phyloP scores from a whole-genome alignment of 495 filamentous ascomycete species.

The Penicillium silybi region DNA sequence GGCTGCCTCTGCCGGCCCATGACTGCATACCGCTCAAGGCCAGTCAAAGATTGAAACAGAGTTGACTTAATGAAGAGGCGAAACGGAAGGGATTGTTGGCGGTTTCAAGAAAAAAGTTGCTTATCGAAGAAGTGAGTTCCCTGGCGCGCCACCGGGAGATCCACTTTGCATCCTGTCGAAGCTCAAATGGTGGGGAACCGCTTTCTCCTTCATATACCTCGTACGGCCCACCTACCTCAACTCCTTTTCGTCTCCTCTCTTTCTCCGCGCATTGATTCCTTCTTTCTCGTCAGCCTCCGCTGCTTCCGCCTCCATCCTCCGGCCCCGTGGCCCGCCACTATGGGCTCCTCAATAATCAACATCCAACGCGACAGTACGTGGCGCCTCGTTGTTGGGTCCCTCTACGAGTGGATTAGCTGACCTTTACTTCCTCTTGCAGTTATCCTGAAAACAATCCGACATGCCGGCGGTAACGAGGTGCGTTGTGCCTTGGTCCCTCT shows the following conservation, averaged over 20 bases:
- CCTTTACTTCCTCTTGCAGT: conserved; percentile 31
- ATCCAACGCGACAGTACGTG: conserved; percentile 51
- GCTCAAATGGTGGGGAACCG: conserved; percentile 30
- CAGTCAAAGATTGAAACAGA: not conserved
- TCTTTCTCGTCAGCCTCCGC: not conserved
- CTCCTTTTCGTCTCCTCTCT: not conserved
- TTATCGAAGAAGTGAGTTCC: conserved; percentile 23
- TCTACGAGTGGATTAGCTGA: conserved; percentile 7
- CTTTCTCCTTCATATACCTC: conserved; percentile 29
- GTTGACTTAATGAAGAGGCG: not conserved
- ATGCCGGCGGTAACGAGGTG: conserved; percentile 58
- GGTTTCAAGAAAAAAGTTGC: conserved; percentile 12
- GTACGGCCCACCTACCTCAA: conserved; percentile 17
- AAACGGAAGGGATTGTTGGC: not conserved
- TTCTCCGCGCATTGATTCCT: not conserved
- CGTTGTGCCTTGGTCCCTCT: conserved; percentile 18
- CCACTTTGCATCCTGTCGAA: conserved; percentile 22
- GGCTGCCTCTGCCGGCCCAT: conserved; percentile 36
- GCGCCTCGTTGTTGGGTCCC: not conserved
- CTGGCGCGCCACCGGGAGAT: conserved; percentile 24
- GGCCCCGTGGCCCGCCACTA: conserved; percentile 36
- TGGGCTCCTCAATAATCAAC: conserved; percentile 49
- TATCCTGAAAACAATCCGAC: conserved; percentile 55
- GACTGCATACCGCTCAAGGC: conserved; percentile 30
- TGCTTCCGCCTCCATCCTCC: not conserved